A percentile compares a stretch with the other conserved stretches of the same genome.
These are phyloP conservation scores for Microdochium paspali DNA, from an alignment of 2,329 filamentous ascomycete species.

Conservation along the genomic window DNA sequence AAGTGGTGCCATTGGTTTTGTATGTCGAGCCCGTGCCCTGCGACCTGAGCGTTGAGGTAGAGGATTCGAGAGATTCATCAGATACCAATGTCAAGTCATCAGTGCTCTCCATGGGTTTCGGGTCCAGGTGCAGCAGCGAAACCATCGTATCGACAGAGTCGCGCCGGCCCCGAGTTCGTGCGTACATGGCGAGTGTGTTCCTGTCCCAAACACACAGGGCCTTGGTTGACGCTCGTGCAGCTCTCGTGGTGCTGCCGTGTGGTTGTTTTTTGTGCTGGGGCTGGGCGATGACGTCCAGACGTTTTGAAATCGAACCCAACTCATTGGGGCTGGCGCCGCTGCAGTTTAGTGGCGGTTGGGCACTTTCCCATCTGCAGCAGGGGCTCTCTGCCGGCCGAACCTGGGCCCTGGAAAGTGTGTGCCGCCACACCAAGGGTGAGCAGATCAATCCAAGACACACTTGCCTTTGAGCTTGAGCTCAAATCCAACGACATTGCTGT, in stretches of 20 bases:
- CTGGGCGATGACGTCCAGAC: neutral
- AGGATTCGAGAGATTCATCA: constrained; percentile 22
- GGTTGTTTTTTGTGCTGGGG: neutral
- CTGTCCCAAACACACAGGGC: neutral
- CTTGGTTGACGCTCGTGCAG: constrained; percentile 10
- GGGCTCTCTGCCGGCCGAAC: neutral
- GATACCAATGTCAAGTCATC: constrained; percentile 31
- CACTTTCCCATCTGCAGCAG: neutral
- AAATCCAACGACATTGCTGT: neutral
- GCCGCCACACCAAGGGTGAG: neutral
- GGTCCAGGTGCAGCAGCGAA: constrained; percentile 71
- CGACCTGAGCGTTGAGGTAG: constrained; percentile 22
- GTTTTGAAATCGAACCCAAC: neutral
- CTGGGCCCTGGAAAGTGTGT: neutral
- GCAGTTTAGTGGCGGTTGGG: neutral
- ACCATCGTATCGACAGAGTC: constrained; percentile 46
- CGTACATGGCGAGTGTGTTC: neutral
- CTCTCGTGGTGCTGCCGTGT: constrained; percentile 6
- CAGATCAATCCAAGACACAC: neutral
- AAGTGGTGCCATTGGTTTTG: constrained; percentile 14
- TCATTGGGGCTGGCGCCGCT: neutral
- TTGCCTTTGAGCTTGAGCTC: too few relatives aligned
- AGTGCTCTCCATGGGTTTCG: constrained; percentile 61
- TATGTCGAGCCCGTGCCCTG: constrained; percentile 25
- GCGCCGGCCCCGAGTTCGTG: constrained; percentile 10